Percentiles rank a stretch among this genome's conserved stretches.
Evolutionary conservation across 306 rosid species (phyloP).

Genomic region (Quercus agrifolia): DNA sequence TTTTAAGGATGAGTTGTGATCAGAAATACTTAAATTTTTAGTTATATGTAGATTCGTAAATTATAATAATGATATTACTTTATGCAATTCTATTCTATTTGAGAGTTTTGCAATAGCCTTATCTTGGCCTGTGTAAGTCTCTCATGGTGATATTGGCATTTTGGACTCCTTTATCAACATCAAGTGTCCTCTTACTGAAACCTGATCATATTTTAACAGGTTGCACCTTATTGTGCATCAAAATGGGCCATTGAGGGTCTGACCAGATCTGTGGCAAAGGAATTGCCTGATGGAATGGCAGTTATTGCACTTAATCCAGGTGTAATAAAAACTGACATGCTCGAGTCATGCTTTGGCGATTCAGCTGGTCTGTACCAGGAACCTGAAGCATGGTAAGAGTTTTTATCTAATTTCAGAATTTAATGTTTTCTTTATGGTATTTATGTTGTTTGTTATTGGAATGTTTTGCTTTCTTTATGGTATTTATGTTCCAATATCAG

Average conservation of each 20-base stretch:
- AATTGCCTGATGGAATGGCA: conserved; percentile 76
- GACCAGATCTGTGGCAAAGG: conserved; percentile 75
- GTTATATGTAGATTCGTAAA: no score
- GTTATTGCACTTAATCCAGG: conserved; percentile 83
- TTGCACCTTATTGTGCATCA: conserved; percentile 92
- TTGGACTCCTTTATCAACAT: not conserved
- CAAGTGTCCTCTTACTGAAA: not conserved
- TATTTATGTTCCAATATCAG: not conserved
- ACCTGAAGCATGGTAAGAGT: conserved; percentile 62
- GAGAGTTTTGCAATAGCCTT: not conserved
- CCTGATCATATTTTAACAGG: conserved; percentile 28
- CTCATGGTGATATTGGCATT: not conserved
- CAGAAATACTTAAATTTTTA: not conserved
- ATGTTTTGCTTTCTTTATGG: not conserved
- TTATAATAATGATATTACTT: not conserved
- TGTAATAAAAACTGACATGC: conserved; percentile 84
- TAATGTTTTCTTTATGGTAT: not conserved
- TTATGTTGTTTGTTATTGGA: not conserved
- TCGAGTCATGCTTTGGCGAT: conserved; percentile 76
- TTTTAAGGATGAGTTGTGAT: not conserved
- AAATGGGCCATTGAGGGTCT: conserved; percentile 95
- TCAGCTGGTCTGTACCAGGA: conserved; percentile 63
- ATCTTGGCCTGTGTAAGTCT: not conserved
- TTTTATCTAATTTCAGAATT: not conserved
- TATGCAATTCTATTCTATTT: not conserved